Conservation (phyloP, 179 eudicot species). For the Nepenthes alata region DNA sequence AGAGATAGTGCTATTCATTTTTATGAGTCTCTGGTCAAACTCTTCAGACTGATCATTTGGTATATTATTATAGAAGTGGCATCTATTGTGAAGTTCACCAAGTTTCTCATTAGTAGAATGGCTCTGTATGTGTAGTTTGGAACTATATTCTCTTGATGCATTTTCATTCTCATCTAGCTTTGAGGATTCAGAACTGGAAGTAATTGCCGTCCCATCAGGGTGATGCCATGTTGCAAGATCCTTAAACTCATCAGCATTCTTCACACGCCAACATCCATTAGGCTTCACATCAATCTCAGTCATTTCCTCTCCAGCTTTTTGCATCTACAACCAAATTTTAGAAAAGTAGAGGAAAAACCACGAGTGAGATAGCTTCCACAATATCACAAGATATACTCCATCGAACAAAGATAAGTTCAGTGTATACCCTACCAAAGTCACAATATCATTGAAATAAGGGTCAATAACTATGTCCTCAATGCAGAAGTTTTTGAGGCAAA, state of each 20-base stretch:
- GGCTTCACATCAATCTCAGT: slow-evolving; percentile 76
- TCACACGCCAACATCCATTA: slow-evolving; percentile 84
- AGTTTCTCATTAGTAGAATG: slow-evolving; percentile 8
- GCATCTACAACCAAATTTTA: slow-evolving; percentile 25
- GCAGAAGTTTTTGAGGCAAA: slow-evolving; percentile 60
- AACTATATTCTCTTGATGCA: slow-evolving; percentile 12
- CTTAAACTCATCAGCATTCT: slow-evolving; percentile 36
- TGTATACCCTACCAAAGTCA: slow-evolving; percentile 33
- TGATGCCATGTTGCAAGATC: slow-evolving; percentile 75
- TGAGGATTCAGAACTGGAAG: slow-evolving; percentile 1
- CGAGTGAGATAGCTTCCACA: background rate
- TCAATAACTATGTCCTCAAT: slow-evolving; percentile 48
- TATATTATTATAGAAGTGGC: slow-evolving; percentile 3
- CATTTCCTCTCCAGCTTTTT: slow-evolving; percentile 49
- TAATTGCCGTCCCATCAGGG: slow-evolving; percentile 45
- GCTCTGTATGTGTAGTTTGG: slow-evolving; percentile 10
- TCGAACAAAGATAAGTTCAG: slow-evolving; percentile 2
- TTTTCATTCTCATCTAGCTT: slow-evolving; percentile 8
- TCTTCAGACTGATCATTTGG: slow-evolving; percentile 13
- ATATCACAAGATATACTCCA: background rate
- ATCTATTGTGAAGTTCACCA: slow-evolving; percentile 7
- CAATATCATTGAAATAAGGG: slow-evolving; percentile 55
- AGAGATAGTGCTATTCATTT: slow-evolving; percentile 51
- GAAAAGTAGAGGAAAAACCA: slow-evolving; percentile 7
- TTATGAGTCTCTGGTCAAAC: slow-evolving; percentile 20